These are phyloP conservation scores for Boletus speciosus DNA, from an alignment of 768 basidiomycete genomes.

Conservation along the genomic window DNA sequence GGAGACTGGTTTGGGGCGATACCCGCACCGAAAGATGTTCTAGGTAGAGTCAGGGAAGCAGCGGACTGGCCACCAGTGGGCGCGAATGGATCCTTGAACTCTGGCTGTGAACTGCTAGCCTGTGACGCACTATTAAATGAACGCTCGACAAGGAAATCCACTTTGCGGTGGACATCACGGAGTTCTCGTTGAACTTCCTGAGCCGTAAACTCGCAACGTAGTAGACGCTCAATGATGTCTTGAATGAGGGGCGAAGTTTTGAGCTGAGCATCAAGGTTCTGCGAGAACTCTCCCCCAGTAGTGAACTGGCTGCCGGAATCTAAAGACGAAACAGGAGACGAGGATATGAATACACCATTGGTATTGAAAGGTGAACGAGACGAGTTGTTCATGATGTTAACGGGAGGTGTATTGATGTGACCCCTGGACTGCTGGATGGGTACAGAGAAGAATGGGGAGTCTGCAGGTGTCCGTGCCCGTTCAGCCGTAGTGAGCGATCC, in stretches of 20 bases:
- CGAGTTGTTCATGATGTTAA: conserved; percentile 32
- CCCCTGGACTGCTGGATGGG: conserved; percentile 39
- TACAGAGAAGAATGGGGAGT: conserved; percentile 38
- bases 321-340: conserved; percentile 76
- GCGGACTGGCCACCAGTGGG: conserved; percentile 33
- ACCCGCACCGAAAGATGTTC: conserved; percentile 61
- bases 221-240: conserved; percentile 71
- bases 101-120: conserved; percentile 46
- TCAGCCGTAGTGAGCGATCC: conserved; percentile 31
- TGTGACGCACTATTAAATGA: conserved; percentile 36
- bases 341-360: conserved; percentile 50
- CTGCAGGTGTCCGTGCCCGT: conserved; percentile 23
- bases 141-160: conserved; percentile 71
- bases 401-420: conserved; percentile 45
- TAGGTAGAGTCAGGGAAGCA: conserved; percentile 41
- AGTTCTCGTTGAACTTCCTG: conserved; percentile 75
- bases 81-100: conserved; percentile 82
- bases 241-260: conserved; percentile 72
- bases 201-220: conserved; percentile 64
- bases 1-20: conserved; percentile 71
- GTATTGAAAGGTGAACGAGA: conserved; percentile 43
- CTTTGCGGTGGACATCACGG: conserved; percentile 70
- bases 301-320: conserved; percentile 69
- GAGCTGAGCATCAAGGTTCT: conserved; percentile 68
- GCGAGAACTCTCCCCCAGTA: conserved; percentile 43